A percentile compares a stretch with the other conserved stretches of the same genome.
Conservation (phyloP, 192 early-diverging fungal species). For the Bifiguratus adelaidae region DNA sequence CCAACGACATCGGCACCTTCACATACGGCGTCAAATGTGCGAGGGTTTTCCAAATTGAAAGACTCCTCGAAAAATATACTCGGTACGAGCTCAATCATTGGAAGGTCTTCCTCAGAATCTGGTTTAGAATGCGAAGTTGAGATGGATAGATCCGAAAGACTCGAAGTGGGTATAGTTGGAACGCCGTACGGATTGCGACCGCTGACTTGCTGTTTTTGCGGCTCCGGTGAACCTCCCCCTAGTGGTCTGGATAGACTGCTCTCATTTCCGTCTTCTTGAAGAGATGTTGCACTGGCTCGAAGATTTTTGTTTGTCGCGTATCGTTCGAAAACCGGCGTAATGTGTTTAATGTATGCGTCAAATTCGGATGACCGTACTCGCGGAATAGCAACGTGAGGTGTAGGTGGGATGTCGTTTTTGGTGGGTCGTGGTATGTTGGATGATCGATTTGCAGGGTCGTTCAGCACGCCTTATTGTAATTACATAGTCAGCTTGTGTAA, state of each 20-base stretch:
- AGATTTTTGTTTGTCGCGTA: slow-evolving; percentile 62
- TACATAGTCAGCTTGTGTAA: not conserved
- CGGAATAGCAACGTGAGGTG: slow-evolving; percentile 48
- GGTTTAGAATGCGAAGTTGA: slow-evolving; percentile 8
- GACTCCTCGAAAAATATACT: slow-evolving; percentile 73
- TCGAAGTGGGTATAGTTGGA: slow-evolving; percentile 14
- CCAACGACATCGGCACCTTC: slow-evolving; percentile 55
- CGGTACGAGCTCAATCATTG: slow-evolving; percentile 75
- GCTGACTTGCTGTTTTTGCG: slow-evolving; percentile 33
- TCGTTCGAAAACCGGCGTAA: slow-evolving; percentile 67
- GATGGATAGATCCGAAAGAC: slow-evolving; percentile 21
- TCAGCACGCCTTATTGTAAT: slow-evolving; percentile 47
- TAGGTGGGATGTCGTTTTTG: slow-evolving; percentile 41
- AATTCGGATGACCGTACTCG: slow-evolving; percentile 71
- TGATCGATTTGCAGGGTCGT: slow-evolving; percentile 49
- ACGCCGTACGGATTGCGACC: slow-evolving; percentile 42
- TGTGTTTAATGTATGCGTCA: slow-evolving; percentile 66
- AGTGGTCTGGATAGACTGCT: slow-evolving; percentile 24
- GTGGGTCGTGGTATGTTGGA: slow-evolving; percentile 31
- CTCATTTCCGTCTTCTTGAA: slow-evolving; percentile 20
- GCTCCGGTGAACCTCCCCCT: slow-evolving; percentile 24
- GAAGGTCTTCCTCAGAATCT: slow-evolving; percentile 39
- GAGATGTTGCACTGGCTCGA: slow-evolving; percentile 5
- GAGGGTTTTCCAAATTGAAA: slow-evolving; percentile 86
- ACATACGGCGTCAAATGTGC: slow-evolving; percentile 78